phyloP scores from a whole-genome alignment of 164 flowering plant genomes.

The Magnolia sinica region DNA sequence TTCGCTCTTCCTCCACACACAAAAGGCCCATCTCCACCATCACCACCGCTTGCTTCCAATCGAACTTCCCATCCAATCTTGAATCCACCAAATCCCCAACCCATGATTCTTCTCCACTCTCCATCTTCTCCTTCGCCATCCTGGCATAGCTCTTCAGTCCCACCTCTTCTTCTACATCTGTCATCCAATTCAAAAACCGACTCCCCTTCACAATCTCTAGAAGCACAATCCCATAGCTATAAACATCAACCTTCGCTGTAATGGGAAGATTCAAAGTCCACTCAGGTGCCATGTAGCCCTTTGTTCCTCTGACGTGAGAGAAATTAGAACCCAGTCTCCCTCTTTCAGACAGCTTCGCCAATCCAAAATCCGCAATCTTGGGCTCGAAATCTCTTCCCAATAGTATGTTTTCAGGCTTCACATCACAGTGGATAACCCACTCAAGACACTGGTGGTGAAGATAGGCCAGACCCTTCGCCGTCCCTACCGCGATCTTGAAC shows the following conservation, averaged over 20 bases:
- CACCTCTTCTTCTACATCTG: not conserved
- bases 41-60: not conserved
- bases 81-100: constrained; percentile 4
- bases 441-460: constrained; percentile 25
- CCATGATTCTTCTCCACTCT: not conserved
- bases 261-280: constrained; percentile 18
- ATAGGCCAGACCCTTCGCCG: constrained; percentile 20
- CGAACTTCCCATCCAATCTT: not conserved
- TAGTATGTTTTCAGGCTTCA: constrained; percentile 24
- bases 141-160: constrained; percentile 1
- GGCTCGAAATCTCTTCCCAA: constrained; percentile 15
- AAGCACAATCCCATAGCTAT: constrained; percentile 19
- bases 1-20: constrained; percentile 5
- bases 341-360: constrained; percentile 16
- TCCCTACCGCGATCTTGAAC: constrained; percentile 12
- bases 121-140: constrained; percentile 1
- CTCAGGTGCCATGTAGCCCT: constrained; percentile 21
- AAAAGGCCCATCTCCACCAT: not conserved
- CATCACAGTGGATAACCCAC: constrained; percentile 24
- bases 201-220: constrained; percentile 19
- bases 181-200: constrained; percentile 11
- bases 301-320: constrained; percentile 19
- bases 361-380: constrained; percentile 21
- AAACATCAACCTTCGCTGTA: constrained; percentile 17
- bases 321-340: constrained; percentile 8